Conservation (phyloP, 768 basidiomycete species). For the Suillus spraguei region DNA sequence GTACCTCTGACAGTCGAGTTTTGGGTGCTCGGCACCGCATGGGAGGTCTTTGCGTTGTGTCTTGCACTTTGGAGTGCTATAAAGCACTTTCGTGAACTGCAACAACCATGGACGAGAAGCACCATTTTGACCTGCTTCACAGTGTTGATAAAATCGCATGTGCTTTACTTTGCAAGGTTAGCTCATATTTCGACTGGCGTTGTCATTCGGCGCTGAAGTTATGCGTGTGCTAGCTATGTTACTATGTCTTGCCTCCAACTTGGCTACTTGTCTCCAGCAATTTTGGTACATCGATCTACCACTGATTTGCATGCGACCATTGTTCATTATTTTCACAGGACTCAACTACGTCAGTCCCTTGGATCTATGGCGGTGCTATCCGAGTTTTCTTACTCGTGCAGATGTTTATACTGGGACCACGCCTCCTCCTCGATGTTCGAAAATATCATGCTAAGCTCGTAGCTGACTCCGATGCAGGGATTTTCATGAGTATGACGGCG, state of each 20-base stretch:
- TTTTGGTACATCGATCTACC: background rate
- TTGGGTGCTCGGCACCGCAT: background rate
- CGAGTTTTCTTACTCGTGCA: background rate
- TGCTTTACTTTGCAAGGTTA: constrained; percentile 2
- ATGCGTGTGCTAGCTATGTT: background rate
- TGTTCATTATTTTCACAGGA: background rate
- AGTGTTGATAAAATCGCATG: background rate
- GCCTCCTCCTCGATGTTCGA: background rate
- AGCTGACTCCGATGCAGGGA: background rate
- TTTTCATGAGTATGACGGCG: background rate
- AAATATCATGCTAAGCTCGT: background rate
- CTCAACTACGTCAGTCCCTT: background rate
- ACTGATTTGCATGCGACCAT: background rate
- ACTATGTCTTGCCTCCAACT: background rate
- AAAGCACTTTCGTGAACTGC: background rate
- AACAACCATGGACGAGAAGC: background rate
- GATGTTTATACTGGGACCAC: background rate
- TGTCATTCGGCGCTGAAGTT: background rate
- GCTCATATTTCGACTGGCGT: background rate
- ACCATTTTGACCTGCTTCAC: background rate
- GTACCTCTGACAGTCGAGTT: background rate
- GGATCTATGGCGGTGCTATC: background rate
- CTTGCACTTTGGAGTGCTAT: background rate
- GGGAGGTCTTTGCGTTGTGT: background rate
- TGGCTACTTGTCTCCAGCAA: background rate